Percentiles rank a stretch among this genome's conserved stretches.
These are phyloP conservation scores for Podila minutissima DNA, from an alignment of 192 early-diverging fungal genomes.

Conservation along the genomic window DNA sequence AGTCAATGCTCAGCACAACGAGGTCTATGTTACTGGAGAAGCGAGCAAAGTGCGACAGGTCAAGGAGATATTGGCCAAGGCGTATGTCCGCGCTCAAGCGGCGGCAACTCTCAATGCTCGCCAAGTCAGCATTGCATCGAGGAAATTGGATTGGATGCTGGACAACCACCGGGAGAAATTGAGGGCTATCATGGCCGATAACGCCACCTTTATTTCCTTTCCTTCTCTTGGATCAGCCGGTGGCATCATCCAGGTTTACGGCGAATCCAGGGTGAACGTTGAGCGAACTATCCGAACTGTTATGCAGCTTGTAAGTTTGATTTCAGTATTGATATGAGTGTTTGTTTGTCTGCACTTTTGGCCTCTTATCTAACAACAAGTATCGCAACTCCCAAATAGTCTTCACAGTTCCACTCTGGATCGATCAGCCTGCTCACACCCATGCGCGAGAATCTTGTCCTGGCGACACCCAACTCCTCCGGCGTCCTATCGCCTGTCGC, in stretches of 20 bases:
- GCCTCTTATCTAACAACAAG: no score
- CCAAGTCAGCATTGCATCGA: constrained; percentile 60
- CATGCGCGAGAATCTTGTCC: constrained; percentile 26
- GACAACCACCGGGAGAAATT: constrained; percentile 63
- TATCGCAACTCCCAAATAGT: constrained; percentile 5
- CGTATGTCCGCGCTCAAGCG: constrained; percentile 52
- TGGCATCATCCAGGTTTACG: constrained; percentile 65
- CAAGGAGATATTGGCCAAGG: constrained; percentile 45
- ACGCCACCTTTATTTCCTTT: constrained; percentile 70
- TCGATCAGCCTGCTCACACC: constrained; percentile 38
- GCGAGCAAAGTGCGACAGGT: constrained; percentile 54
- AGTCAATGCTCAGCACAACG: constrained; percentile 40
- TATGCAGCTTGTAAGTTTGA: constrained; percentile 67
- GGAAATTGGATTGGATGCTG: constrained; percentile 82
- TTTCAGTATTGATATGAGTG: no score
- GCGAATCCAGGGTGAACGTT: constrained; percentile 70
- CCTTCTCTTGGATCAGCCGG: constrained; percentile 65
- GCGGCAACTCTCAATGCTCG: constrained; percentile 22
- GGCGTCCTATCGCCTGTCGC: constrained; percentile 32
- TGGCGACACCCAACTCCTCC: constrained; percentile 1
- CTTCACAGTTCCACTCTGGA: constrained; percentile 47
- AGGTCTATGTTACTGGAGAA: constrained; percentile 60
- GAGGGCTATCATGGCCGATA: constrained; percentile 75
- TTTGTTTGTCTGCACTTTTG: no score
- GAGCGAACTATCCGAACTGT: constrained; percentile 74